These are phyloP conservation scores for Clitocybe nebularis DNA, from an alignment of 1,284 basidiomycete genomes.

Conservation along the genomic window DNA sequence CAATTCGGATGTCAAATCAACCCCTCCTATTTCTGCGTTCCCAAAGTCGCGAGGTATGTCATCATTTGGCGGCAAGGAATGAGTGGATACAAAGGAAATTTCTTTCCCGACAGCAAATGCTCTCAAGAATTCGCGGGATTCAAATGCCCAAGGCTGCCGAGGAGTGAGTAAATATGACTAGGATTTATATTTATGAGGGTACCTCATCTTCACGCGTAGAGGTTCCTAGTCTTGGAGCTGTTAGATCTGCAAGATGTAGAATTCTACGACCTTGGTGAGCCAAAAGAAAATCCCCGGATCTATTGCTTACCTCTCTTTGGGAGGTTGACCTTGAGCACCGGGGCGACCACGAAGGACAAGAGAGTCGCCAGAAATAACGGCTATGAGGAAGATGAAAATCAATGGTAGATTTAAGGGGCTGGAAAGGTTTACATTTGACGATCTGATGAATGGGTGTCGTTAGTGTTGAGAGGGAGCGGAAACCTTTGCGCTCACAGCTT, in stretches of 20 bases:
- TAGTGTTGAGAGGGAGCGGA: not conserved
- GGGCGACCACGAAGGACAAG: constrained; percentile 76
- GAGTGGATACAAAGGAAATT: constrained; percentile 73
- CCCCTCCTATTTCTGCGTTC: constrained; percentile 61
- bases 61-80: constrained; percentile 68
- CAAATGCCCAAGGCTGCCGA: constrained; percentile 85
- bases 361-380: constrained; percentile 86
- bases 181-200: constrained; percentile 3
- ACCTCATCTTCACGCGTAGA: constrained; percentile 85
- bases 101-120: constrained; percentile 86
- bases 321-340: constrained; percentile 76
- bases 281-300: constrained; percentile 4
- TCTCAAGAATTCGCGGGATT: constrained; percentile 90
- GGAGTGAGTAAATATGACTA: constrained; percentile 5
- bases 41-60: constrained; percentile 75
- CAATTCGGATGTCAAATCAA: constrained; percentile 77
- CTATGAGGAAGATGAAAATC: constrained; percentile 37
- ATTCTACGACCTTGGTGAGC: constrained; percentile 44
- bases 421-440: constrained; percentile 57
- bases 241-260: constrained; percentile 81
- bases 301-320: constrained; percentile 75
- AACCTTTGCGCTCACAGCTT: constrained; percentile 50
- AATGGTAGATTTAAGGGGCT: constrained; percentile 12
- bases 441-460: constrained; percentile 36
- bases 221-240: constrained; percentile 79